Percentiles rank a stretch among this genome's conserved stretches.
These are phyloP conservation scores for Aspergillus taichungensis DNA, from an alignment of 495 filamentous ascomycete species.

Conservation along the genomic window DNA sequence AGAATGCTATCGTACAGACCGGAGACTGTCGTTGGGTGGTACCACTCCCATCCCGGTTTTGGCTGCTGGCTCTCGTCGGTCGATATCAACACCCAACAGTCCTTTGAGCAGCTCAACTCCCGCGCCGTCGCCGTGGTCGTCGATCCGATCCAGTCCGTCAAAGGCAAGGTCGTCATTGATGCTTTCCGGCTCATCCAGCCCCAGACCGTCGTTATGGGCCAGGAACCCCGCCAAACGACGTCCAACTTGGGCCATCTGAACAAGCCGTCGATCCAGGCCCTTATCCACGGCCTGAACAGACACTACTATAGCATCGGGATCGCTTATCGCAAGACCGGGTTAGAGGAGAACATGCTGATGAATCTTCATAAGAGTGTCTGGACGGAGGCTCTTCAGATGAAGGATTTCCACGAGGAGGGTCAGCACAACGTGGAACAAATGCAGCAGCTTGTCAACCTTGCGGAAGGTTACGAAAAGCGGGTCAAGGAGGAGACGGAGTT, in stretches of 20 bases:
- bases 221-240: conserved; percentile 96
- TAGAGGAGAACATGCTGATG: conserved; percentile 99
- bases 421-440: conserved; percentile 75
- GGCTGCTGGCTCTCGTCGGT: conserved; percentile 98
- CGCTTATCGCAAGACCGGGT: conserved; percentile 92
- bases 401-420: conserved; percentile 83
- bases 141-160: conserved; percentile 97
- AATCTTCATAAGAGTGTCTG: conserved; percentile 98
- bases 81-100: conserved; percentile 99
- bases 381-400: conserved; percentile 97
- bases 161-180: conserved; percentile 98
- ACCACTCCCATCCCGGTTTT: conserved; percentile 98
- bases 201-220: conserved; percentile 95
- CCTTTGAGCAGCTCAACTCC: conserved; percentile 94
- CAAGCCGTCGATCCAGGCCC: conserved; percentile 97
- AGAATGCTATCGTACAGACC: conserved; percentile 45
- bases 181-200: conserved; percentile 99
- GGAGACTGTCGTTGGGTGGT: conserved; percentile 97
- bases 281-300: conserved; percentile 94
- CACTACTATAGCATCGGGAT: conserved; percentile 99
- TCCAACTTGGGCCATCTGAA: conserved; percentile 97
- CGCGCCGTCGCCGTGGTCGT: conserved; percentile 96
- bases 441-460: conserved; percentile 76
- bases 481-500: conserved; percentile 97
- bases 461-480: conserved; percentile 95